Base-by-base conservation (phyloP, 495 filamentous ascomycete genomes). In the Tuber aestivum region DNA sequence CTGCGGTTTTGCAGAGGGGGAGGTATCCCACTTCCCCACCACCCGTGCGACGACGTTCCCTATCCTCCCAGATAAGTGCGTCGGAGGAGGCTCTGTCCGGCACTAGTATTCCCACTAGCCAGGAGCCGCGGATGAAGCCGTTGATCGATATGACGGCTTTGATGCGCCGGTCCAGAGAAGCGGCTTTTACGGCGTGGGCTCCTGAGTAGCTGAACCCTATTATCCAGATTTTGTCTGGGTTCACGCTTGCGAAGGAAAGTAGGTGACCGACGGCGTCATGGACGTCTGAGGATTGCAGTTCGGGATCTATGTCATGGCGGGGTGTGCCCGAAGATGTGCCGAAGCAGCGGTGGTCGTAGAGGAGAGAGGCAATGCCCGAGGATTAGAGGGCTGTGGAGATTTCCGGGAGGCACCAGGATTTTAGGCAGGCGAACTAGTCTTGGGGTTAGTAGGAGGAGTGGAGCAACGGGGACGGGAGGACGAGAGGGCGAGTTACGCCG, bases 301-400 rank as follows among this genome's bases (percentile, higher is more conserved):
- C 38, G 3, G 75, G 75, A 42, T 78, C 42, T 20, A 73, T 41
- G 42, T 79, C 77, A 0, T 70, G 41, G 18, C 77, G 77, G 32
- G 76, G 70, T 7, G 50, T 41, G 27, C 77, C 75, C 21, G 76
- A 71, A 5, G 75, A 77, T 42, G 71, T 32, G 3, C 77, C 70
- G 23, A 77, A 42, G 75, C 73, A 68, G 18, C 75, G 77, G 10
- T 78, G 75, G 69, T 79, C 75, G n/a, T 78, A 79, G 37, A 75
- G 48, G 35, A 75, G 69, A 6, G 76, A 71, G 10, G 56, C 48
- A 32, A 79, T 40, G 9, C 76, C 76, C 4, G 35, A 40, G 38
- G 70, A n/a, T 74, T 79, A 72, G 69, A 75, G 70, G n/a, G 27
- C 48, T 27, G 37, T 42, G 69, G 75, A 72, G n/a, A 79, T 21